Evolutionary conservation across 2,329 filamentous ascomycete species (phyloP).

Genomic region (Microsporum audouinii): DNA sequence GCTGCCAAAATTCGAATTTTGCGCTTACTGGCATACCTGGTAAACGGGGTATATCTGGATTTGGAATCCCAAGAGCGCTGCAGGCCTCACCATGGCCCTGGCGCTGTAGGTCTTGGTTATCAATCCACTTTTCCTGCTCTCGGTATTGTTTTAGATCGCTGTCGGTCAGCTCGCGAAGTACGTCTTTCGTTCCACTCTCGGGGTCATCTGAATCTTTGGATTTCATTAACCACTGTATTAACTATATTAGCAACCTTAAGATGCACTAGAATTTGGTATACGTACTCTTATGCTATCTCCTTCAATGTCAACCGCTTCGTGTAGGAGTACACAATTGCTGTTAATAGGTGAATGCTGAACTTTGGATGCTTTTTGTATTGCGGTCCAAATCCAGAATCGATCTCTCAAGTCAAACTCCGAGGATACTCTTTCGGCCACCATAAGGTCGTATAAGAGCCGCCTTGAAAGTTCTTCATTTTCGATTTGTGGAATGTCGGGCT

Average conservation of each 20-base stretch:
- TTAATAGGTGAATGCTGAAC: neutral
- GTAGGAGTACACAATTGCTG: neutral
- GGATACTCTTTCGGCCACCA: neutral
- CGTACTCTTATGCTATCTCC: neutral
- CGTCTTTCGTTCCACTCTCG: neutral
- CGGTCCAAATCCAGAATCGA: neutral
- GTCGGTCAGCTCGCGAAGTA: neutral
- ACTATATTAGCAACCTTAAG: neutral
- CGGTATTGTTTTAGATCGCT: neutral
- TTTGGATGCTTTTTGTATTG: neutral
- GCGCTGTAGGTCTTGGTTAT: neutral
- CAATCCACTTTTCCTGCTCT: conserved; percentile 1
- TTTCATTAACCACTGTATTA: neutral
- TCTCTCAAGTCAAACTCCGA: neutral
- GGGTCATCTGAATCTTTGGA: neutral
- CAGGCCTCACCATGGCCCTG: neutral
- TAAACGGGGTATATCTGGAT: neutral
- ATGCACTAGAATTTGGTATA: neutral
- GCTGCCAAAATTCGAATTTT: conserved; percentile 1
- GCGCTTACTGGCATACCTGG: neutral
- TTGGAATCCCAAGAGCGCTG: neutral
- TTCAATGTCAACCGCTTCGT: neutral
- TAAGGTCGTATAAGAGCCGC: neutral
- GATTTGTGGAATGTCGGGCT: neutral
- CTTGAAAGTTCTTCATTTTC: neutral